Percentiles rank a stretch among this genome's conserved stretches.
These are phyloP conservation scores for Pezicula carpinea DNA, from an alignment of 2,329 filamentous ascomycete species.

Conservation along the genomic window DNA sequence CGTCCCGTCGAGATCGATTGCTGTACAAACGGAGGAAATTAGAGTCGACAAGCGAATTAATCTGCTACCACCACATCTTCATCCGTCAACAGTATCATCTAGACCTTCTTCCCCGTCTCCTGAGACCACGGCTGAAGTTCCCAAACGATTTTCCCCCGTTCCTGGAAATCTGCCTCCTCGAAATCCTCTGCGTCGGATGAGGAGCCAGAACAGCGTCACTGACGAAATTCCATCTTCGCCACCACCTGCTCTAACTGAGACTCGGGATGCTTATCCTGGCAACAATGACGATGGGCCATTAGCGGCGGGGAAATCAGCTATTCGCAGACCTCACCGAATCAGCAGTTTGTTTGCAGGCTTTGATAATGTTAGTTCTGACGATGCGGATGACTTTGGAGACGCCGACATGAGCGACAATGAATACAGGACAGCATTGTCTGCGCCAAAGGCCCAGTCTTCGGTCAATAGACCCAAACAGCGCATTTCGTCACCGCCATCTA, in stretches of 20 bases:
- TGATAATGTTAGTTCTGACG: conserved; percentile 65
- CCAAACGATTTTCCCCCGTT: conserved; percentile 43
- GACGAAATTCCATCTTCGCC: conserved; percentile 44
- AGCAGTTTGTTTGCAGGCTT: conserved; percentile 88
- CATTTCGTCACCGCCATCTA: conserved; percentile 14
- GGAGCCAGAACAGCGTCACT: conserved; percentile 42
- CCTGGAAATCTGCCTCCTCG: conserved; percentile 52
- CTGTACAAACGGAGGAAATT: conserved; percentile 84
- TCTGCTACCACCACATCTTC: conserved; percentile 70
- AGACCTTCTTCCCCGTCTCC: conserved; percentile 51
- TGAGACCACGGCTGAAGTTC: conserved; percentile 22
- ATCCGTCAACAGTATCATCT: conserved; percentile 70
- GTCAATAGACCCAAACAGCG: conserved; percentile 14
- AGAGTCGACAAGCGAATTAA: conserved; percentile 73
- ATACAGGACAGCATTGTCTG: conserved; percentile 60
- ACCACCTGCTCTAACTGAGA: conserved; percentile 33
- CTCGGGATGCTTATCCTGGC: conserved; percentile 65
- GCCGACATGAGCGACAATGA: conserved; percentile 62
- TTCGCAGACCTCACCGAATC: conserved; percentile 65
- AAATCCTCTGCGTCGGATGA: conserved; percentile 51
- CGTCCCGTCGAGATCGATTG: conserved; percentile 38
- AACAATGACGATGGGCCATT: conserved; percentile 79
- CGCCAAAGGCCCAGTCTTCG: conserved; percentile 44
- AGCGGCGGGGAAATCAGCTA: conserved; percentile 47
- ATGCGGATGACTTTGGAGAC: conserved; percentile 58